phyloP scores from a whole-genome alignment of 192 early-diverging fungal species.

The Gaertneriomyces semiglobifer region DNA sequence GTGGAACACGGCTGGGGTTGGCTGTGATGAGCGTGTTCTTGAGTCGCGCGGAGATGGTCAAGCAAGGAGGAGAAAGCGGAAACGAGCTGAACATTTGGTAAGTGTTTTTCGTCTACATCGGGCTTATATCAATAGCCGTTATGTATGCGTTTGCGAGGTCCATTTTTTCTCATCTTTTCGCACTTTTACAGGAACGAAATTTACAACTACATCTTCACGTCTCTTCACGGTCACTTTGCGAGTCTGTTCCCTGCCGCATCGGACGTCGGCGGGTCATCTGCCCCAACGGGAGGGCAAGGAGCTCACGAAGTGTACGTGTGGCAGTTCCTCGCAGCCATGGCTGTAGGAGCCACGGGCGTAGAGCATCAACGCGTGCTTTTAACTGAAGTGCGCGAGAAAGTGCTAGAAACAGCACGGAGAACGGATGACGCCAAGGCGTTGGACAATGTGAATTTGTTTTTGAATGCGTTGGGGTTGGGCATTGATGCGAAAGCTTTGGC shows the following conservation, averaged over 20 bases:
- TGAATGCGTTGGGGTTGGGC: constrained; percentile 87
- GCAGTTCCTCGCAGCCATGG: constrained; percentile 97
- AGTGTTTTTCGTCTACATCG: constrained; percentile 1
- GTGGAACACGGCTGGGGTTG: constrained; percentile 76
- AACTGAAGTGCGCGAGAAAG: constrained; percentile 81
- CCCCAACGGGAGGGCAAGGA: constrained; percentile 23
- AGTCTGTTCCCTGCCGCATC: constrained; percentile 65
- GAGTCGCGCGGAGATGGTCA: constrained; percentile 83
- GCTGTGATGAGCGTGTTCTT: constrained; percentile 87
- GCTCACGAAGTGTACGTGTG: constrained; percentile 88
- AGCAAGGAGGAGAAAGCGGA: constrained; percentile 52
- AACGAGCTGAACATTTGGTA: constrained; percentile 35
- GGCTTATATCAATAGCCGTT: not conserved
- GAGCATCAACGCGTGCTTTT: constrained; percentile 94
- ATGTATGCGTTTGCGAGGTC: not conserved
- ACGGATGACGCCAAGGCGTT: constrained; percentile 62
- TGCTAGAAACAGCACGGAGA: constrained; percentile 70
- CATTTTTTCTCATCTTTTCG: not conserved
- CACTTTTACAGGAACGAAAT: constrained; percentile 61
- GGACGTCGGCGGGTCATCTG: not conserved
- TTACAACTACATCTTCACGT: constrained; percentile 77
- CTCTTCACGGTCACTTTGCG: constrained; percentile 70
- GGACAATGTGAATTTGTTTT: constrained; percentile 89
- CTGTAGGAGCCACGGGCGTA: constrained; percentile 80
- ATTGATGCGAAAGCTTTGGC: constrained; percentile 78